Percentiles rank a stretch among this genome's conserved stretches.
Evolutionary conservation across 169 alveolate genomes (phyloP).

Genomic region (Plasmodium adleri): DNA sequence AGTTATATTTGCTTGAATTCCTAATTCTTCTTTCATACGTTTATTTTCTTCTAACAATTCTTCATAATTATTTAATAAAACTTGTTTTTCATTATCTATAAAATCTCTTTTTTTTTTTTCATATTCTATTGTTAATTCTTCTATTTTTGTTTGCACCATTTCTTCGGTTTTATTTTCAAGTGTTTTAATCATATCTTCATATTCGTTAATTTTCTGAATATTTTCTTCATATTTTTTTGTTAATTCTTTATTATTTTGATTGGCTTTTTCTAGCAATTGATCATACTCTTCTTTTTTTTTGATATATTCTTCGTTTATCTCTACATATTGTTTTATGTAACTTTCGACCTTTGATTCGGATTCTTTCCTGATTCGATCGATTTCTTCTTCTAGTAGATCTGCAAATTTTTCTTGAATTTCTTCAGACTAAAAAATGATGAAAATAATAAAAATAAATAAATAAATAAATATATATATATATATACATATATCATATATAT

Average conservation of each 20-base stretch:
- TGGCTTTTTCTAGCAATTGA: slow-evolving; percentile 62
- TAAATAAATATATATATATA: neutral
- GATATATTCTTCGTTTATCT: slow-evolving; percentile 59
- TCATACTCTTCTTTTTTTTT: slow-evolving; percentile 45
- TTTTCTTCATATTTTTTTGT: slow-evolving; percentile 70
- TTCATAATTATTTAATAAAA: slow-evolving; percentile 38
- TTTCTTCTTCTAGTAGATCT: slow-evolving; percentile 58
- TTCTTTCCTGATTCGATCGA: slow-evolving; percentile 59
- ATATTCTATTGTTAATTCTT: slow-evolving; percentile 69
- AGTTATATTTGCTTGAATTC: slow-evolving; percentile 6
- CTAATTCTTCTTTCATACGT: slow-evolving; percentile 27
- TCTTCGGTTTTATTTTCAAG: slow-evolving; percentile 65
- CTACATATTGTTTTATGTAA: slow-evolving; percentile 38
- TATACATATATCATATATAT: neutral
- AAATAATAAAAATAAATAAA: neutral
- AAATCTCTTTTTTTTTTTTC: slow-evolving; percentile 41
- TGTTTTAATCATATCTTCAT: slow-evolving; percentile 60
- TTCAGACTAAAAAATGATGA: slow-evolving; percentile 23
- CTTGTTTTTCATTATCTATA: slow-evolving; percentile 60
- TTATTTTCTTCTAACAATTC: slow-evolving; percentile 6
- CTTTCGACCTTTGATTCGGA: slow-evolving; percentile 41
- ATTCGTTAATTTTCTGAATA: slow-evolving; percentile 71
- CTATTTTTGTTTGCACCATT: slow-evolving; percentile 45
- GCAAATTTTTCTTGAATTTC: slow-evolving; percentile 64
- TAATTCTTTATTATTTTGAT: slow-evolving; percentile 35